A percentile compares a stretch with the other conserved stretches of the same genome.
Conservation (phyloP, 805 yeast genomes). For the Yamadazyma philogaea region DNA sequence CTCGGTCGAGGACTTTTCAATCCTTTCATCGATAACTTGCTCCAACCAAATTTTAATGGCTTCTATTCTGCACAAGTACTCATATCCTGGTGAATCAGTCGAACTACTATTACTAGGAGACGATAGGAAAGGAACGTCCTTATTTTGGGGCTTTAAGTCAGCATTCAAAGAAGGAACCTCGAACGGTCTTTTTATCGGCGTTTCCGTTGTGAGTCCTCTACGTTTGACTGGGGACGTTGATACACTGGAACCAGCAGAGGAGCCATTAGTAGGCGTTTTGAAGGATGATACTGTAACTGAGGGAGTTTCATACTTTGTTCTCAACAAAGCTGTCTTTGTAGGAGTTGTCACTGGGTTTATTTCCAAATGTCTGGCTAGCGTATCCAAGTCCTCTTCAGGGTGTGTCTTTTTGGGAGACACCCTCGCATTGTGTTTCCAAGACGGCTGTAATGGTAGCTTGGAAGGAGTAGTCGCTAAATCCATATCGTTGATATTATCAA, state of each 20-base stretch:
- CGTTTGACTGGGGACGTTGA: constrained; percentile 19
- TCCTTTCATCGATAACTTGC: constrained; percentile 51
- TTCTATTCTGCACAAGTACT: constrained; percentile 73
- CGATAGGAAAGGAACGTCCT: constrained; percentile 19
- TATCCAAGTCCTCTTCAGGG: constrained; percentile 36
- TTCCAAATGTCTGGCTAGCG: constrained; percentile 36
- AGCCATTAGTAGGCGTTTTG: constrained; percentile 25
- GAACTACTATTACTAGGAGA: constrained; percentile 30
- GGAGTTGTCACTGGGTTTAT: constrained; percentile 22
- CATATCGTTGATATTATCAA: constrained; percentile 31
- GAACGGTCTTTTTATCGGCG: constrained; percentile 5
- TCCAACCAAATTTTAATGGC: constrained; percentile 86
- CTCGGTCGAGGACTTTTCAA: constrained; percentile 54
- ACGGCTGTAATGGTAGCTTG: constrained; percentile 30
- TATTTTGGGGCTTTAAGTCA: constrained; percentile 3
- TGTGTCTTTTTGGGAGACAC: constrained; percentile 11
- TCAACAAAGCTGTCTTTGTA: constrained; percentile 27
- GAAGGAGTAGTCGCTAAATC: constrained; percentile 17
- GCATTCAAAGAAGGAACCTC: constrained; percentile 13
- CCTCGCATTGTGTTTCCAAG: constrained; percentile 24
- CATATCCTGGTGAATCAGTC: constrained; percentile 50
- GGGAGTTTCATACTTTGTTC: constrained; percentile 37
- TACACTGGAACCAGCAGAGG: constrained; percentile 17
- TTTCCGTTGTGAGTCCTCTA: constrained; percentile 10
- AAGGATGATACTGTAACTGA: constrained; percentile 43